Conservation (phyloP, 2,329 filamentous ascomycete genomes). For the Cladophialophora psammophila region DNA sequence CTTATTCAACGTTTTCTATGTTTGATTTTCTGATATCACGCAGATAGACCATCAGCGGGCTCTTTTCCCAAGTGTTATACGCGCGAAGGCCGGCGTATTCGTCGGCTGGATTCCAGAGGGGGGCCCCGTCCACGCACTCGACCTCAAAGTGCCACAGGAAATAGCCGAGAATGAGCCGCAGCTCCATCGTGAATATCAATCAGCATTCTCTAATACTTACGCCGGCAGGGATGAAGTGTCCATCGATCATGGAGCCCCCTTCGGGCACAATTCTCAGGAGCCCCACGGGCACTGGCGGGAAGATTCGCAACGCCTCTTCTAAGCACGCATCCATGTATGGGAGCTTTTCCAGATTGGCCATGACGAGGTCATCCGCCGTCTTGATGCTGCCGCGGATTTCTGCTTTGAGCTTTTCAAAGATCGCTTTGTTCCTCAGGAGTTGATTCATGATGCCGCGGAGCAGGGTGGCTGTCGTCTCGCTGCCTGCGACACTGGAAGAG, state of each 20-base stretch:
- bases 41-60: too few relatives aligned
- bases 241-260: constrained; percentile 40
- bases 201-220: too few relatives aligned
- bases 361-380: constrained; percentile 42
- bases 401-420: constrained; percentile 35
- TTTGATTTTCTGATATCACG: too few relatives aligned
- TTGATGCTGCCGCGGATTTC: constrained; percentile 43
- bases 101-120: background rate
- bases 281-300: constrained; percentile 55
- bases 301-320: constrained; percentile 57
- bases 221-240: constrained; percentile 44
- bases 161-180: background rate
- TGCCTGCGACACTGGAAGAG: constrained; percentile 43
- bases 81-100: background rate
- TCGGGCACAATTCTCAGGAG: constrained; percentile 30
- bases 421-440: constrained; percentile 38
- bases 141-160: background rate
- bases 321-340: constrained; percentile 56
- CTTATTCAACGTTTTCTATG: too few relatives aligned
- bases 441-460: constrained; percentile 39
- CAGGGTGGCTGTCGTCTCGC: constrained; percentile 40
- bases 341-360: constrained; percentile 53
- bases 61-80: background rate
- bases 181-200: too few relatives aligned
- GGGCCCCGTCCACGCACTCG: background rate